Evolutionary conservation across 2,329 filamentous ascomycete species (phyloP).

Genomic region (Microcyclospora pomicola): DNA sequence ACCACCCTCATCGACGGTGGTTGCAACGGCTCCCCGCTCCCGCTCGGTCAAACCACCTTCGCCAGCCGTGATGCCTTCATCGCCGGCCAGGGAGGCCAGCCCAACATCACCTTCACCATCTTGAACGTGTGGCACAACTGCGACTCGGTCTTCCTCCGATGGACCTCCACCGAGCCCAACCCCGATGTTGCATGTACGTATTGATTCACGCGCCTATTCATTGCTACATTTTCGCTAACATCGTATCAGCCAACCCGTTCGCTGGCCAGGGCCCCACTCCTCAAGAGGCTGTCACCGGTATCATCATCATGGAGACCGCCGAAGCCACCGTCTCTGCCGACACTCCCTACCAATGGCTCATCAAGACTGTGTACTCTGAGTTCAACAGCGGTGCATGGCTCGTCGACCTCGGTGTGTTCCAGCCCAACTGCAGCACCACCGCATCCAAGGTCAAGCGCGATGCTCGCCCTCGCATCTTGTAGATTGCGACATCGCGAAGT

Average conservation of each 20-base stretch:
- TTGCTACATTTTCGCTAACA: too few species aligned
- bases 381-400: slow-evolving; percentile 22
- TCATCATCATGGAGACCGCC: slow-evolving; percentile 9
- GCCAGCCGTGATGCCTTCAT: slow-evolving; percentile 13
- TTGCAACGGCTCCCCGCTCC: slow-evolving; percentile 12
- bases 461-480: too few species aligned
- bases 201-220: too few species aligned
- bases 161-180: slow-evolving; percentile 11
- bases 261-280: slow-evolving; percentile 9
- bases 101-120: slow-evolving; percentile 18
- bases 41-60: slow-evolving; percentile 18
- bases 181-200: too few species aligned
- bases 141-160: slow-evolving; percentile 18
- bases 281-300: slow-evolving; percentile 9
- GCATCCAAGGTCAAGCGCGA: not conserved
- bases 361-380: slow-evolving; percentile 21
- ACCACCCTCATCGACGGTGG: slow-evolving; percentile 22
- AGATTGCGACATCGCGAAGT: too few species aligned
- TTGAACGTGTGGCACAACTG: slow-evolving; percentile 21
- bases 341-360: slow-evolving; percentile 15
- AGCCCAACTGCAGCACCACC: slow-evolving; percentile 13
- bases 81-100: slow-evolving; percentile 15
- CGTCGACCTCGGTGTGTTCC: slow-evolving; percentile 10
- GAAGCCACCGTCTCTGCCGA: slow-evolving; percentile 3
- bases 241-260: not conserved